Evolutionary conservation across 2,329 filamentous ascomycete genomes (phyloP).

Genomic region (Aureobasidium sp.): DNA sequence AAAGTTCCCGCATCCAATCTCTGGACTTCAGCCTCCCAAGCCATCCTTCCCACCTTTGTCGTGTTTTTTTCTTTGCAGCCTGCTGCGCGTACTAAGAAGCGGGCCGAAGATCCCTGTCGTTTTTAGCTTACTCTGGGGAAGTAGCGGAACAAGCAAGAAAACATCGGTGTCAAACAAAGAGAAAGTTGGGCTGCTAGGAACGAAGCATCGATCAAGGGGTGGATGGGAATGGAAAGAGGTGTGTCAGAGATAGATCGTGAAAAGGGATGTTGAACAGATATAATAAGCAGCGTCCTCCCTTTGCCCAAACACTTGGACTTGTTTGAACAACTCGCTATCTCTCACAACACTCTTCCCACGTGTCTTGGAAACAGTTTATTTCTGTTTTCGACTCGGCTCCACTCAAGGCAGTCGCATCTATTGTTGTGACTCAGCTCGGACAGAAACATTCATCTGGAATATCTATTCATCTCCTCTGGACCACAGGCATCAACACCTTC

Average conservation of each 20-base stretch:
- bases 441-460: background rate
- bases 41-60: background rate
- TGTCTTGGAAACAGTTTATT: background rate
- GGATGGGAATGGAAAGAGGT: constrained; percentile 7
- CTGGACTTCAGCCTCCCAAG: constrained; percentile 1
- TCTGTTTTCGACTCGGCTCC: background rate
- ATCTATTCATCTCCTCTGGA: background rate
- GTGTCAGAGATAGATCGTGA: constrained; percentile 1
- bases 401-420: background rate
- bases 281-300: constrained; percentile 4
- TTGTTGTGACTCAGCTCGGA: background rate
- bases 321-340: background rate
- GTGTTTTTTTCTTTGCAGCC: background rate
- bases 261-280: background rate
- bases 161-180: constrained; percentile 4
- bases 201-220: constrained; percentile 11
- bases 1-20: background rate
- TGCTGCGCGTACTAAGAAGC: constrained; percentile 11
- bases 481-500: background rate
- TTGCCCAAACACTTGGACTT: background rate
- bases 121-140: constrained; percentile 15
- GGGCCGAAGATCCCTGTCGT: constrained; percentile 11
- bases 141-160: constrained; percentile 14
- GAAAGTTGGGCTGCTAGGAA: background rate
- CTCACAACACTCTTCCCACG: background rate